Conservation (phyloP, 805 yeast species). For the Saccharomyces paradoxus region DNA sequence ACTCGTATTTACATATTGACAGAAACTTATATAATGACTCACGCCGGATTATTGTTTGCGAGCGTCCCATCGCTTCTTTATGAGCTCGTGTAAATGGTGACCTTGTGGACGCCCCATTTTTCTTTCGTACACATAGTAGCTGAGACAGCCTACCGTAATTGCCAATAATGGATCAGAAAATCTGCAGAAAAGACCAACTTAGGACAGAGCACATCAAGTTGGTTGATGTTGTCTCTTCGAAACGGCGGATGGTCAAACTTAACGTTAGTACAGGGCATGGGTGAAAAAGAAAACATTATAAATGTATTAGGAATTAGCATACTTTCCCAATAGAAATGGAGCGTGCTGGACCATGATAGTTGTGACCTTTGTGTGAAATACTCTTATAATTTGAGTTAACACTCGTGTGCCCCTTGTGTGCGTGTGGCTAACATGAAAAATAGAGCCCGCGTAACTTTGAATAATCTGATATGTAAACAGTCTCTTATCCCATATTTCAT, state of each 20-base stretch:
- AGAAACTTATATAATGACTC: neutral
- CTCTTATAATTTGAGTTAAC: neutral
- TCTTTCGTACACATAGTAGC: conserved; percentile 57
- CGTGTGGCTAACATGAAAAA: neutral
- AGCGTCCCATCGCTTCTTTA: conserved; percentile 29
- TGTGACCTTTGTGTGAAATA: neutral
- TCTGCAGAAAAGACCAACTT: conserved; percentile 20
- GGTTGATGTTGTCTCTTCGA: conserved; percentile 2
- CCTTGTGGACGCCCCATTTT: conserved; percentile 52
- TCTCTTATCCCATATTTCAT: neutral
- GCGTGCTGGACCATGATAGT: conserved; percentile 1
- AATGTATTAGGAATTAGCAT: conserved; percentile 7
- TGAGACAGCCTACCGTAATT: conserved; percentile 49
- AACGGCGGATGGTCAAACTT: conserved; percentile 4
- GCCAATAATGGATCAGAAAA: conserved; percentile 60
- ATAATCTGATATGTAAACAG: neutral
- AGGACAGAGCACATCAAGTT: neutral
- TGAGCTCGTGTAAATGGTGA: conserved; percentile 48
- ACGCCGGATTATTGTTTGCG: neutral
- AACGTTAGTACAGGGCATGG: conserved; percentile 7
- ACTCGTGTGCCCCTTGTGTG: neutral
- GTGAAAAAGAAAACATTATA: neutral
- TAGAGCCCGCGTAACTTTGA: neutral
- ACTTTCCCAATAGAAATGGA: conserved; percentile 42
- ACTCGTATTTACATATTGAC: neutral